These are phyloP conservation scores for Primulina eburnea DNA, from an alignment of 257 asterid genomes.

Conservation along the genomic window DNA sequence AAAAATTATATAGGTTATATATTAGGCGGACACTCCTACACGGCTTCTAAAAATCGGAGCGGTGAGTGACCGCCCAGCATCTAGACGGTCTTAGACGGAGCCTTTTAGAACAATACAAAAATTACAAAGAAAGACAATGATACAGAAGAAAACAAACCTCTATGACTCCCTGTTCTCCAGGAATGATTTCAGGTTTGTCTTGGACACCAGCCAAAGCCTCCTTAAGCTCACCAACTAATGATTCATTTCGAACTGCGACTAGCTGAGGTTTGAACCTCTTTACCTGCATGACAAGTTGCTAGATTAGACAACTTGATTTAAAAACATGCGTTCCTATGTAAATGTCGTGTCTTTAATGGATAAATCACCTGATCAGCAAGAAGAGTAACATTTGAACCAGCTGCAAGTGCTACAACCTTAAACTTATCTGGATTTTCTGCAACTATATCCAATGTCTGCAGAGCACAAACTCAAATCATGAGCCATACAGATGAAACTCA, in stretches of 20 bases:
- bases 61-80: too few species aligned
- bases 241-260: conserved; percentile 75
- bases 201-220: conserved; percentile 82
- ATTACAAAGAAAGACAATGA: conserved; percentile 4
- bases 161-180: conserved; percentile 86
- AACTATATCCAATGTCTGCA: conserved; percentile 91
- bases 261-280: conserved; percentile 79
- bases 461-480: conserved; percentile 24
- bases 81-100: too few species aligned
- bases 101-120: background rate
- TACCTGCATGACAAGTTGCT: conserved; percentile 45
- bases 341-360: background rate
- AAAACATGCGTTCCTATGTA: background rate
- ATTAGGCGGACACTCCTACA: too few species aligned
- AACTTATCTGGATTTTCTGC: conserved; percentile 94
- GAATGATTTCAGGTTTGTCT: conserved; percentile 85
- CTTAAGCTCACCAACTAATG: conserved; percentile 68
- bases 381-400: conserved; percentile 96
- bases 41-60: too few species aligned
- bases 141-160: conserved; percentile 56
- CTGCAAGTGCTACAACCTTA: conserved; percentile 90
- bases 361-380: conserved; percentile 90
- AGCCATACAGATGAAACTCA: conserved; percentile 17
- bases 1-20: too few species aligned
- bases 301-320: background rate